These are phyloP conservation scores for Pseudopediastrum boryanum DNA, from an alignment of 139 green algal genomes.

Conservation along the genomic window DNA sequence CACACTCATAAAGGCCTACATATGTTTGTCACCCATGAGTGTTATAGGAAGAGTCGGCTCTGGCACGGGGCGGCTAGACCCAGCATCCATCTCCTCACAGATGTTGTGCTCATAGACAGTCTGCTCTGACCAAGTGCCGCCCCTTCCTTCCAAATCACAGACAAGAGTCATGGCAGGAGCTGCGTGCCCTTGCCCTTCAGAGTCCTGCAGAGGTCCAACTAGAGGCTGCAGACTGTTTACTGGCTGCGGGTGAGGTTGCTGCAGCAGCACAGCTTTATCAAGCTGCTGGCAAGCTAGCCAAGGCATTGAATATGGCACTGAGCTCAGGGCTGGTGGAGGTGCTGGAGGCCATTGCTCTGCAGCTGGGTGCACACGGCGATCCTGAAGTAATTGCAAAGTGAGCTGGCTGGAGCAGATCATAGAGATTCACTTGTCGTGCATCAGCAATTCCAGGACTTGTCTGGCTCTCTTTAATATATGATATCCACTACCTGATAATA, in stretches of 20 bases:
- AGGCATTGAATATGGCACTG: conserved; percentile 71
- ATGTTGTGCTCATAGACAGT: too few species aligned
- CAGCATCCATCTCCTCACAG: too few species aligned
- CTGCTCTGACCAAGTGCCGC: too few species aligned
- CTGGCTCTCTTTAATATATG: too few species aligned
- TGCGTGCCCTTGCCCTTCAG: conserved; percentile 7
- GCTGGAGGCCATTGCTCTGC: conserved; percentile 67
- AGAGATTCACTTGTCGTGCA: too few species aligned
- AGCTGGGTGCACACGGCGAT: conserved; percentile 44
- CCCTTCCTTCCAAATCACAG: not conserved
- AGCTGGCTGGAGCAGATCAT: conserved; percentile 10
- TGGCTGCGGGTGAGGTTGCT: conserved; percentile 60
- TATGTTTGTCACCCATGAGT: too few species aligned
- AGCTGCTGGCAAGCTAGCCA: conserved; percentile 59
- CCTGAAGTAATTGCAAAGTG: conserved; percentile 34
- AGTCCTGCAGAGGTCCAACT: conserved; percentile 56
- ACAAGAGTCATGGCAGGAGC: not conserved
- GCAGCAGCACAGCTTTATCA: conserved; percentile 62
- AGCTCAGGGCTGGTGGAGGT: conserved; percentile 66
- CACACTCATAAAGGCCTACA: too few species aligned
- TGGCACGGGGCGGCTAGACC: too few species aligned
- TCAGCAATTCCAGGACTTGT: too few species aligned
- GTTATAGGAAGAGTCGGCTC: too few species aligned
- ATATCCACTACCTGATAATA: too few species aligned
- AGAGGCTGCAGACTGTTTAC: conserved; percentile 64